Conservation (phyloP, 2,329 filamentous ascomycete genomes). For the Apiospora koreana region DNA sequence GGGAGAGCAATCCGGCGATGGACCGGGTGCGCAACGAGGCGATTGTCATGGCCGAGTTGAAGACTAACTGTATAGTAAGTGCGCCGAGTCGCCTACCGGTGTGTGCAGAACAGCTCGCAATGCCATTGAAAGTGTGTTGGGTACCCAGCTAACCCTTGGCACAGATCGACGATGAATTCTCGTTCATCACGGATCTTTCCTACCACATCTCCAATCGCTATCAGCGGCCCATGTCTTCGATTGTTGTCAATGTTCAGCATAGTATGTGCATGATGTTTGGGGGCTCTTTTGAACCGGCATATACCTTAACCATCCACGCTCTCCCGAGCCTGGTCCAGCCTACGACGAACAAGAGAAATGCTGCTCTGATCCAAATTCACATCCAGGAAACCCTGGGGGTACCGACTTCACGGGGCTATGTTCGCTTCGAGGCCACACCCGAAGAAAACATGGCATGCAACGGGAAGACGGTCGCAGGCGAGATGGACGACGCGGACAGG, state of each 20-base stretch:
- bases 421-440: slow-evolving; percentile 69
- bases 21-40: slow-evolving; percentile 55
- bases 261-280: slow-evolving; percentile 74
- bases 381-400: slow-evolving; percentile 73
- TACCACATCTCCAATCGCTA: slow-evolving; percentile 75
- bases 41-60: slow-evolving; percentile 63
- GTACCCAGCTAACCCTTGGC: neutral
- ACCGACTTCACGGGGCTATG: slow-evolving; percentile 63
- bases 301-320: slow-evolving; percentile 73
- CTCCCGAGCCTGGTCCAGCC: slow-evolving; percentile 69
- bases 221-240: slow-evolving; percentile 69
- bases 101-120: neutral
- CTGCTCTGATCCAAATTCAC: slow-evolving; percentile 74
- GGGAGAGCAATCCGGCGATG: slow-evolving; percentile 35
- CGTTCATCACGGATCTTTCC: slow-evolving; percentile 72
- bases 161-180: slow-evolving; percentile 74
- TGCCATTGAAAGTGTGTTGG: too few relatives aligned
- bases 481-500: slow-evolving; percentile 60
- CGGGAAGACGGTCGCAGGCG: slow-evolving; percentile 68
- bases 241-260: slow-evolving; percentile 77
- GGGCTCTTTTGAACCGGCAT: slow-evolving; percentile 76
- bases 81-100: neutral
- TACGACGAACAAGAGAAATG: slow-evolving; percentile 78
- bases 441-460: slow-evolving; percentile 74
- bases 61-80: slow-evolving; percentile 64